phyloP scores from a whole-genome alignment of 108 stramenopile genomes.

The Cyclotella baltica region DNA sequence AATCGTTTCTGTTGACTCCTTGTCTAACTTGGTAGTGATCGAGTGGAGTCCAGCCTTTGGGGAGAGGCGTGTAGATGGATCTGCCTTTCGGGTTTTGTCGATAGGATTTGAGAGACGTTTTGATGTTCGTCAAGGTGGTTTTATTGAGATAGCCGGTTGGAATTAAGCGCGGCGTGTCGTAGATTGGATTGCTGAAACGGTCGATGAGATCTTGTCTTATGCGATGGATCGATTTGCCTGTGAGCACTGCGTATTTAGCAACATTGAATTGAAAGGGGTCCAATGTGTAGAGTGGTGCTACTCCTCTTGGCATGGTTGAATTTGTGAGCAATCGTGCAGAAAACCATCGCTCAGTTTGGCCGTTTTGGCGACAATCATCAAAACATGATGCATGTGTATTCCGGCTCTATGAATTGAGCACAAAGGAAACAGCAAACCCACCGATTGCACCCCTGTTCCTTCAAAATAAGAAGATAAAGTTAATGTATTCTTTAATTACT shows the following conservation, averaged over 20 bases:
- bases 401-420: not conserved
- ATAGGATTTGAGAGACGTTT: conserved; percentile 10
- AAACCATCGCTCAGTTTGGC: not conserved
- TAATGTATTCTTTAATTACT: not conserved
- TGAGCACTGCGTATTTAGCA: not conserved
- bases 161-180: conserved; percentile 13
- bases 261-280: not conserved
- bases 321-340: not conserved
- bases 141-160: conserved; percentile 13
- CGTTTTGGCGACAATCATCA: not conserved
- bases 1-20: conserved; percentile 3
- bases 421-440: not conserved
- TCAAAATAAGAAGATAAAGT: not conserved
- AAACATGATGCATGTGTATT: not conserved
- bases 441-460: not conserved
- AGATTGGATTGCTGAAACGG: conserved; percentile 9
- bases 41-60: conserved; percentile 11
- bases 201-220: conserved; percentile 9
- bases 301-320: not conserved
- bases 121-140: conserved; percentile 13
- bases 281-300: not conserved
- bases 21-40: conserved; percentile 7
- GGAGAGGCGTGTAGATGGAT: conserved; percentile 4
- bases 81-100: conserved; percentile 6
- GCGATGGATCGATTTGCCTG: conserved; percentile 1